Evolutionary conservation across 257 asterid species (phyloP).

Genomic region (Marsdenia floribunda): DNA sequence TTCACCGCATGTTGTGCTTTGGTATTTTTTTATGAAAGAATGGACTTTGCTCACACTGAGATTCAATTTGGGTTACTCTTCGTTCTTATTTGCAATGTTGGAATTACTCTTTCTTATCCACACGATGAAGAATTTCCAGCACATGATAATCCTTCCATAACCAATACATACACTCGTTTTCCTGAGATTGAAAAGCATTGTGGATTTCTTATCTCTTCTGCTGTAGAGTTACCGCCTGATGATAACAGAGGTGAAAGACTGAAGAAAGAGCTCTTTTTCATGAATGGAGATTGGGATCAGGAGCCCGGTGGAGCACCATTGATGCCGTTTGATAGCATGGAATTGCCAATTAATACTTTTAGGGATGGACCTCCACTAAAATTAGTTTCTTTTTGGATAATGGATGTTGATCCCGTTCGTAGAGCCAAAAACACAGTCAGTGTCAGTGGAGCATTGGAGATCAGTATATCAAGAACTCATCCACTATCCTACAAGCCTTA

Average conservation of each 20-base stretch:
- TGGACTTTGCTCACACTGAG: conserved; percentile 4
- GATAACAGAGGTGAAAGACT: conserved; percentile 20
- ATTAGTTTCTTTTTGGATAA: conserved; percentile 21
- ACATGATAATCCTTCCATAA: conserved; percentile 3
- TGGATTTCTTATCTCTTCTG: conserved; percentile 11
- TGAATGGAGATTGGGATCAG: conserved; percentile 23
- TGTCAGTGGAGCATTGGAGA: conserved; percentile 16
- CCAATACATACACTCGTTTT: conserved; percentile 15
- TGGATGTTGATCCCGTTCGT: conserved; percentile 18
- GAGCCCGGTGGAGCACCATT: conserved; percentile 15
- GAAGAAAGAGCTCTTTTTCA: conserved; percentile 18
- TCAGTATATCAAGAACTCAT: conserved; percentile 1
- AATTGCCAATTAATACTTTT: neutral
- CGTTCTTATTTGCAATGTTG: neutral
- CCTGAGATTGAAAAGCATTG: conserved; percentile 18
- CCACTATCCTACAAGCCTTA: neutral
- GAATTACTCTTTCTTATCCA: conserved; percentile 17
- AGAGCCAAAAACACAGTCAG: conserved; percentile 16
- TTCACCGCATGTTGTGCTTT: too few relatives aligned
- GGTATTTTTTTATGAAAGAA: too few relatives aligned
- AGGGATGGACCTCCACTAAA: conserved; percentile 16
- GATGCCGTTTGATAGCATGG: conserved; percentile 13
- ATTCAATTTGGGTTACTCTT: neutral
- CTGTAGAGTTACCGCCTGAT: conserved; percentile 17
- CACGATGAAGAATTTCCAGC: neutral